These are phyloP conservation scores for Citeromyces hawaiiensis DNA, from an alignment of 1,139 yeast genomes.

Conservation along the genomic window DNA sequence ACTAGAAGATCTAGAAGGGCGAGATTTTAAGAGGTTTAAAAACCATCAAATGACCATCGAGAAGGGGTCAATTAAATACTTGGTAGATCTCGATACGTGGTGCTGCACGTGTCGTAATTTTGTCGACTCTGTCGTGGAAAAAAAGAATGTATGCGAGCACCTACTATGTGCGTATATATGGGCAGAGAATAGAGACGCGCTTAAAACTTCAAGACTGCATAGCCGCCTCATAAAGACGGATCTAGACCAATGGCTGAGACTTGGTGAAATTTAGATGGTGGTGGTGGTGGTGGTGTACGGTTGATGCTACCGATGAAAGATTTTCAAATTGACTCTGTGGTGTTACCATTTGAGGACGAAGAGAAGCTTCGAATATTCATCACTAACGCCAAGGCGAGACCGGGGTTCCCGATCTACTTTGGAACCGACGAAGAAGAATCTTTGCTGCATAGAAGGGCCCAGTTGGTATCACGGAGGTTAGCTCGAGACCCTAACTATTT, in stretches of 20 bases:
- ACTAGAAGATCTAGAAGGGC: neutral
- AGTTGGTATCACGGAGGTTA: constrained; percentile 1
- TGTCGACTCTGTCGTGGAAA: neutral
- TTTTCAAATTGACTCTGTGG: neutral
- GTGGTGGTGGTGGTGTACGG: too few relatives aligned
- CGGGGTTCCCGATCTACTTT: constrained; percentile 15
- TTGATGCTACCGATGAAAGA: neutral
- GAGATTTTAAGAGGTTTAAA: constrained; percentile 3
- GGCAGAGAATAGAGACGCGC: neutral
- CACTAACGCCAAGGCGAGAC: constrained; percentile 5
- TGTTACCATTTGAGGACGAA: constrained; percentile 9
- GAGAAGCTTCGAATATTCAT: constrained; percentile 7
- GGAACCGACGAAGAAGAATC: constrained; percentile 17
- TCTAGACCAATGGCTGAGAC: constrained; percentile 2
- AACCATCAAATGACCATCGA: neutral
- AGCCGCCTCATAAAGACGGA: neutral
- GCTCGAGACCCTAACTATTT: neutral
- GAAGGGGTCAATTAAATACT: neutral
- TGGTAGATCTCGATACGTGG: constrained; percentile 7
- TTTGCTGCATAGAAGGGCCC: constrained; percentile 9
- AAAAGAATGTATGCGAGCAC: constrained; percentile 5
- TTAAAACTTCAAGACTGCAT: neutral
- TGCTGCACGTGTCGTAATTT: constrained; percentile 8
- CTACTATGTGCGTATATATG: constrained; percentile 3
- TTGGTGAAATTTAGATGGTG: constrained; percentile 1